Percentiles rank a stretch among this genome's conserved stretches.
Conservation (phyloP, 139 green algal species). For the Spirogloea muscicola region DNA sequence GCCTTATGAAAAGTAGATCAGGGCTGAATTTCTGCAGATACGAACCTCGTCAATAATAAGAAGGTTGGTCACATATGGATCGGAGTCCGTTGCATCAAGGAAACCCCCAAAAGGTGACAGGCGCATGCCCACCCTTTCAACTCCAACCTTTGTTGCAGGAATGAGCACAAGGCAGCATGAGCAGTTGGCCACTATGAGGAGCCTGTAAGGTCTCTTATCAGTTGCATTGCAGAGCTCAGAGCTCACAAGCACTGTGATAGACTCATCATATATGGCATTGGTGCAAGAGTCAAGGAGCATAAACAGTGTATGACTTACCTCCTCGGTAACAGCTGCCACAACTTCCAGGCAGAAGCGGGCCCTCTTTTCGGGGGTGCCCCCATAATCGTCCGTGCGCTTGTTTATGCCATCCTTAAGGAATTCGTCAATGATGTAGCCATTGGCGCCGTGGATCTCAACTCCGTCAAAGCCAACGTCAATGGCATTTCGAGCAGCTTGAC, state of each 20-base stretch:
- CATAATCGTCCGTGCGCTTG: slow-evolving; percentile 23
- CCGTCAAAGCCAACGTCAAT: slow-evolving; percentile 50
- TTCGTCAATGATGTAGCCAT: slow-evolving; percentile 57
- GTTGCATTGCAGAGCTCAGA: no score
- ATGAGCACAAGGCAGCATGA: no score
- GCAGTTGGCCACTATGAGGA: no score
- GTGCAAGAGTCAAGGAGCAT: no score
- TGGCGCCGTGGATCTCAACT: slow-evolving; percentile 55
- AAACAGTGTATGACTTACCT: no score
- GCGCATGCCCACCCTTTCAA: slow-evolving; percentile 64
- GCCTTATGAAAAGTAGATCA: no score
- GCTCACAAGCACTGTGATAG: no score
- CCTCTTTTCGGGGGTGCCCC: slow-evolving; percentile 7
- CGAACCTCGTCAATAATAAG: not conserved
- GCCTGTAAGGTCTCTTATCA: no score
- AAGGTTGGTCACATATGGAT: slow-evolving; percentile 28
- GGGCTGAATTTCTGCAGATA: not conserved
- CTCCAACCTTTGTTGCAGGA: no score
- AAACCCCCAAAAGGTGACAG: slow-evolving; percentile 65
- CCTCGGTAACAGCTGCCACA: not conserved
- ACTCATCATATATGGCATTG: no score
- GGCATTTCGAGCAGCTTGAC: slow-evolving; percentile 9
- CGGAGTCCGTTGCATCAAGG: slow-evolving; percentile 43
- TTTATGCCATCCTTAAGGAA: slow-evolving; percentile 14
- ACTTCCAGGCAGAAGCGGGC: slow-evolving; percentile 13